phyloP scores from a whole-genome alignment of 345 rosid species.

The Salix dunnii region DNA sequence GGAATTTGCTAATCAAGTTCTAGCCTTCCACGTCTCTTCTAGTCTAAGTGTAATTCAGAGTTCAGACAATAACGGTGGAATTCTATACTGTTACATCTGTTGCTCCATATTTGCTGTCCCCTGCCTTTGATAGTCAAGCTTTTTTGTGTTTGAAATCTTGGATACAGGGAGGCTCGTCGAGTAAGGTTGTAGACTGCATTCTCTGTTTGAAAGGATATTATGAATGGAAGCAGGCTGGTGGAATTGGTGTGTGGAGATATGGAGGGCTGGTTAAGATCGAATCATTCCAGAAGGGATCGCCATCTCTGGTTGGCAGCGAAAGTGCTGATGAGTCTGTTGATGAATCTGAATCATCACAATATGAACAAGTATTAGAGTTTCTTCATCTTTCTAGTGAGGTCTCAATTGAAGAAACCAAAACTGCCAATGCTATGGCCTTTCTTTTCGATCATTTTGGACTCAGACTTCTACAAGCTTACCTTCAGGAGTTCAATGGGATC shows the following conservation, averaged over 20 bases:
- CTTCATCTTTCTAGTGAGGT: conserved; percentile 82
- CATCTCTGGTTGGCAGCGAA: conserved; percentile 60
- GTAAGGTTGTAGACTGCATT: conserved; percentile 95
- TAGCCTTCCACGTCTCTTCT: background rate
- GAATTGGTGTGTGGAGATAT: conserved; percentile 92
- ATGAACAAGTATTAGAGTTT: conserved; percentile 78
- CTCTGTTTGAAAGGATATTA: conserved; percentile 89
- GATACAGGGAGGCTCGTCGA: conserved; percentile 84
- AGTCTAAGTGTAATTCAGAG: background rate
- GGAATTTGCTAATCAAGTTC: background rate
- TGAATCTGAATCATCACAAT: conserved; percentile 84
- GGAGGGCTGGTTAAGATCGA: conserved; percentile 94
- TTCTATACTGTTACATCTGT: background rate
- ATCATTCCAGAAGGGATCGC: conserved; percentile 67
- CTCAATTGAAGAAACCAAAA: conserved; percentile 68
- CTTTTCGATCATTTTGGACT: conserved; percentile 83
- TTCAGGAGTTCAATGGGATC: conserved; percentile 57
- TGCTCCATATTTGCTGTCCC: background rate
- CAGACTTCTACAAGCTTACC: conserved; percentile 77
- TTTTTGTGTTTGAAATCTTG: conserved; percentile 4
- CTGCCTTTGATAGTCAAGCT: background rate
- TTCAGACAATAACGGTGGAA: background rate
- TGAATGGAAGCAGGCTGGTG: conserved; percentile 95
- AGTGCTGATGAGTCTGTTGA: conserved; percentile 81
- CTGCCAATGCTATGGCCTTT: conserved; percentile 66